Evolutionary conservation across 2,329 filamentous ascomycete genomes (phyloP).

Genomic region (Fusarium humuli): DNA sequence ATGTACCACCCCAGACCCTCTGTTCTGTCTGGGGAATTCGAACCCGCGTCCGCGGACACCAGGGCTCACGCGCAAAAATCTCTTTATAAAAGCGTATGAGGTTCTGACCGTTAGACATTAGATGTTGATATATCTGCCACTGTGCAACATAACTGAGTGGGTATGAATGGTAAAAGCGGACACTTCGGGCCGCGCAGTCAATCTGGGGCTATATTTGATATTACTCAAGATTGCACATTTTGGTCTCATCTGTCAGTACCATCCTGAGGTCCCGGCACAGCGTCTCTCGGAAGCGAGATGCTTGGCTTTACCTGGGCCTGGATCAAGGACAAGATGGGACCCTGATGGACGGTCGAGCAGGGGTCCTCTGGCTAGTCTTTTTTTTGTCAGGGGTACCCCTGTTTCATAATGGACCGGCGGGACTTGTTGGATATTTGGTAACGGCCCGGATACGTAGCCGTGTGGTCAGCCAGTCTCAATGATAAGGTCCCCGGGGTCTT

Average conservation of each 20-base stretch:
- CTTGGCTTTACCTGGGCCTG: slow-evolving; percentile 41
- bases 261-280: slow-evolving; percentile 44
- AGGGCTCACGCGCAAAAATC: slow-evolving; percentile 24
- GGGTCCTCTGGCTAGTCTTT: slow-evolving; percentile 5
- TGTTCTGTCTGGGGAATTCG: slow-evolving; percentile 34
- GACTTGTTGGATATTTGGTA: slow-evolving; percentile 46
- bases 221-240: slow-evolving; percentile 33
- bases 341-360: slow-evolving; percentile 41
- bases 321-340: slow-evolving; percentile 36
- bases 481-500: slow-evolving; percentile 46
- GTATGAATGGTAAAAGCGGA: slow-evolving; percentile 16
- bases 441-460: slow-evolving; percentile 53
- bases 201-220: slow-evolving; percentile 26
- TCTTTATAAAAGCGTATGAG: background rate
- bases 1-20: slow-evolving; percentile 36
- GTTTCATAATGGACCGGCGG: slow-evolving; percentile 34
- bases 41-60: slow-evolving; percentile 33
- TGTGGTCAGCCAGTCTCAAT: slow-evolving; percentile 48
- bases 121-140: background rate
- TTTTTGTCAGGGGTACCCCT: slow-evolving; percentile 26
- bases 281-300: slow-evolving; percentile 43
- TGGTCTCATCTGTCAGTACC: slow-evolving; percentile 32
- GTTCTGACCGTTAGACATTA: background rate
- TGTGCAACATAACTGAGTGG: slow-evolving; percentile 10
- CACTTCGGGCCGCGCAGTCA: slow-evolving; percentile 32